Evolutionary conservation across 129 eudicot genomes (phyloP).

Genomic region (Artemisia argyi): DNA sequence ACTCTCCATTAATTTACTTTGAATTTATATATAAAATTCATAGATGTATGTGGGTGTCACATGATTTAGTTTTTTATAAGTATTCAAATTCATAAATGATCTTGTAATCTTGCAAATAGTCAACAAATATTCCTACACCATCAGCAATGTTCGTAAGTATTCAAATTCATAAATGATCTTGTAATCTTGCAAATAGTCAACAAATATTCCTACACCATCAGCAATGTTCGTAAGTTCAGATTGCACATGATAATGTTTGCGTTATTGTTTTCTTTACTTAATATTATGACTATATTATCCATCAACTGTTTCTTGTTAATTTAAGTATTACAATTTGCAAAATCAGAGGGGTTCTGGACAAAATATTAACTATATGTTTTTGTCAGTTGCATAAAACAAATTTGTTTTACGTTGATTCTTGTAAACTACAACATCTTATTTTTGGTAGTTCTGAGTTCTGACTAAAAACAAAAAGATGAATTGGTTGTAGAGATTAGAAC

Average conservation of each 20-base stretch:
- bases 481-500: no score
- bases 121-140: slow-evolving; percentile 38
- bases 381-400: no score
- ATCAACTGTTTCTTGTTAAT: no score
- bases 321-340: no score
- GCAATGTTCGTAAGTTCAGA: slow-evolving; percentile 25
- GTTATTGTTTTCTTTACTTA: no score
- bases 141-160: no score
- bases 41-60: slow-evolving; percentile 37
- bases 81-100: slow-evolving; percentile 20
- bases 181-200: slow-evolving; percentile 38
- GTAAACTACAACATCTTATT: no score
- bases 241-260: not conserved
- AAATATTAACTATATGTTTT: no score
- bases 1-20: slow-evolving; percentile 27
- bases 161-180: slow-evolving; percentile 23
- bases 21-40: slow-evolving; percentile 7
- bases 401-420: no score
- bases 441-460: no score
- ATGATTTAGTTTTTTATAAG: slow-evolving; percentile 29
- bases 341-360: no score
- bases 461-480: no score
- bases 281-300: not conserved
- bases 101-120: slow-evolving; percentile 34
- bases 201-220: slow-evolving; percentile 30